Evolutionary conservation across 371 early-diverging fungal species (phyloP), one percentile per base, ranked within the genome.

Genomic region (Circinella umbellata): DNA sequence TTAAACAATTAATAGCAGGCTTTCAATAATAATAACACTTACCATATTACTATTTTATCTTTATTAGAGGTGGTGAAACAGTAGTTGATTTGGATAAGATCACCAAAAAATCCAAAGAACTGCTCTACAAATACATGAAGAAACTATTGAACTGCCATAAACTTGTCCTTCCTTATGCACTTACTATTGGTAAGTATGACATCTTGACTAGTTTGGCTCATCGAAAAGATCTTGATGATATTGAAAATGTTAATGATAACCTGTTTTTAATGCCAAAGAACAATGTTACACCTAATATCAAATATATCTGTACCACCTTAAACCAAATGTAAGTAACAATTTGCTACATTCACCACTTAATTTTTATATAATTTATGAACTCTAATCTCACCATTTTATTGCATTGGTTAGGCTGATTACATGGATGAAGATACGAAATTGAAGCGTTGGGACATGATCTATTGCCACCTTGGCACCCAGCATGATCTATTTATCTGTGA

Each of bases 361-460:
- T 51, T 18, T 17, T 51, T 51, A 18, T 51, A 17, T 51, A 51
- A 17, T 51, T 39, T 39, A 10, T n/a, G n/a, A n/a, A n/a, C n/a
- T n/a, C n/a, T n/a, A n/a, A n/a, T n/a, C n/a, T n/a, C n/a, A n/a
- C n/a, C n/a, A n/a, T n/a, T n/a, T n/a, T n/a, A n/a, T n/a, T n/a
- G n/a, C n/a, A n/a, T n/a, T n/a, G n/a, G n/a, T n/a, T n/a, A n/a
- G n/a, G n/a, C n/a, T n/a, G 18, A 14, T 17, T 14, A 18, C 51
- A 51, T 51, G 51, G 51, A 51, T 18, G 51, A 51, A 17, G 18
- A 51, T 17, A 51, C 51, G 18, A 51, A 51, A 18, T 14, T 18
- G n/a, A 53, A 18, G 53, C 53, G 53, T 15, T 53, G 53, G 53
- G 53, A 53, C 20, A 53, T 53, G 53, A 53, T 53, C 53, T 53